Evolutionary conservation across 176 grass and related monocot genomes (phyloP), one percentile per base, ranked within the genome.

Genomic region (Eleusine indica): DNA sequence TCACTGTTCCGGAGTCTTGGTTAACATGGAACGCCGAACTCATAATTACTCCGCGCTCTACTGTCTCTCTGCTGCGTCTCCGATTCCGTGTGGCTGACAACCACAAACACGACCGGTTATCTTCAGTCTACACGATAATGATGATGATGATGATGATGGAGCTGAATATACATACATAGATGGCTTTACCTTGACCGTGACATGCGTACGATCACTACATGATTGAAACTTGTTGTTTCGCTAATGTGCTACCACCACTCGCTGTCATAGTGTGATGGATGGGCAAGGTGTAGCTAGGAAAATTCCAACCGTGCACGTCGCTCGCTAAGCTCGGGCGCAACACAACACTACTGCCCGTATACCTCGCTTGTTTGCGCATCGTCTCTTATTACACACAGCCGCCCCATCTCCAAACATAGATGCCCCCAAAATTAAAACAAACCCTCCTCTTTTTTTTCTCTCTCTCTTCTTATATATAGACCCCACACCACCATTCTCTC

Each of bases 381-480:
- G 9, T 47, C 9, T 7, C 42, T 47, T 47, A 44, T 44, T 44
- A 44, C 4, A 44, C 6, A 44, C 73, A 71, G 86, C 56, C 15
- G 0, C 44, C 44, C 44, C 44, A 2, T 47, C 44, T 47, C 51
- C 21, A 41, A 78, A 72, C 54, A 54, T 85, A 81, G 82, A 39
- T 49, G 52, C 52, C 52, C 64, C 54, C 22, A 47, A 88, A 35
- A 35, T 35, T 35, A 35, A 35, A 84, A 74, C 58, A 49, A 76
- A 37, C 40, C 61, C 78, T 6, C 13, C 57, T 42, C 9, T 3
- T 0, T 25, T 25, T 25, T 35, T n/a, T 63, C 73, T 77, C 39
- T 76, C 41, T 16, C 44, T 47, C 44, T 43, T 43, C 5, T 7
- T 63, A 83, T 90, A 86, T 90, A 90, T 78, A 74, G 49, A 68